These are phyloP conservation scores for Glycine tomentella DNA, from an alignment of 306 rosid genomes.

Conservation along the genomic window DNA sequence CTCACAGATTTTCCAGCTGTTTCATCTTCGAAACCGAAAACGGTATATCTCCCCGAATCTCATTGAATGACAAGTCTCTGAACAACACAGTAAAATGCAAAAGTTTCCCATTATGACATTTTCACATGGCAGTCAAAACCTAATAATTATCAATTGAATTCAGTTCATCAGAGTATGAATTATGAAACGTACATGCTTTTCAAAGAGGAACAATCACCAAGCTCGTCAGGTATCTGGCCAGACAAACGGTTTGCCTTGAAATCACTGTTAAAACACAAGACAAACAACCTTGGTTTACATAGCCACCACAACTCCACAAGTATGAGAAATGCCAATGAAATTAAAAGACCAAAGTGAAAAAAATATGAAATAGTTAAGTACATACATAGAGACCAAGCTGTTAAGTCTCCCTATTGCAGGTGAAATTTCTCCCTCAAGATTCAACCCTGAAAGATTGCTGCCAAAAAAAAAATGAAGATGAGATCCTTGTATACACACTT, in stretches of 20 bases:
- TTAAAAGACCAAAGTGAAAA: not conserved
- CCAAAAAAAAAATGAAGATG: not conserved
- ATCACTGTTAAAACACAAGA: constrained; percentile 60
- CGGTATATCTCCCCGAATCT: constrained; percentile 79
- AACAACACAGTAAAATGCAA: not conserved
- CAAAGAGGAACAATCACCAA: constrained; percentile 81
- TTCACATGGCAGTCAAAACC: not conserved
- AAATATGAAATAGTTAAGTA: constrained; percentile 22
- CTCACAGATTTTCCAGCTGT: constrained; percentile 76
- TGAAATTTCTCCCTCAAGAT: constrained; percentile 83
- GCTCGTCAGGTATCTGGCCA: constrained; percentile 92
- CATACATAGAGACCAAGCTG: constrained; percentile 67
- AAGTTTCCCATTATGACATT: not conserved
- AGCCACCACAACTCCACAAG: not conserved
- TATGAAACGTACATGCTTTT: constrained; percentile 58
- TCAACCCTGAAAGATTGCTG: constrained; percentile 80
- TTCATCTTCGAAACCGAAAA: constrained; percentile 83
- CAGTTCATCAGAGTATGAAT: not conserved
- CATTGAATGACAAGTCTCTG: constrained; percentile 84
- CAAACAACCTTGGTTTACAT: not conserved
- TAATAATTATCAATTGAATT: not conserved
- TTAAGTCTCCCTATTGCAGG: constrained; percentile 73
- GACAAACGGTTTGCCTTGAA: constrained; percentile 70
- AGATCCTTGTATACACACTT: not conserved
- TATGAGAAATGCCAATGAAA: not conserved